phyloP scores from a whole-genome alignment of 1,139 yeast genomes.

The Suhomyces yuchorum region DNA sequence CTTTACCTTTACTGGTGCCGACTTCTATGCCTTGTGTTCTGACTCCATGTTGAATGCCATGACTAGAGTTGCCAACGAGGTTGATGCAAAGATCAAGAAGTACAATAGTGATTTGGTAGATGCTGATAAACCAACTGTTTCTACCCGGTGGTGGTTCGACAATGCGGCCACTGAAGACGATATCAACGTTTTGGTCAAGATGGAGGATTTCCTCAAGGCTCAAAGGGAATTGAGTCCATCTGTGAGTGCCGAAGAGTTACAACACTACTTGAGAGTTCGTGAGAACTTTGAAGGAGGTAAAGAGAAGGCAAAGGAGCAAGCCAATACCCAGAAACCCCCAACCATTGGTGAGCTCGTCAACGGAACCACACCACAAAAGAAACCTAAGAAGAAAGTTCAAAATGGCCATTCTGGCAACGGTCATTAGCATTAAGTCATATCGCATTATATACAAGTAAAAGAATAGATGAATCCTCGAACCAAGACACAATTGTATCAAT shows the following conservation, averaged over 20 bases:
- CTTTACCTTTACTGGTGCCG: slow-evolving; percentile 94
- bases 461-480: not conserved
- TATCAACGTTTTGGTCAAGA: slow-evolving; percentile 64
- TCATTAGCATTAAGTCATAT: not conserved
- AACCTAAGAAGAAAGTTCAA: not conserved
- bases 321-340: not conserved
- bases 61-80: slow-evolving; percentile 81
- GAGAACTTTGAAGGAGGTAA: slow-evolving; percentile 71
- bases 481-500: not conserved
- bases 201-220: slow-evolving; percentile 76
- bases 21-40: slow-evolving; percentile 91
- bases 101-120: slow-evolving; percentile 43
- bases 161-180: slow-evolving; percentile 72
- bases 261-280: slow-evolving; percentile 76
- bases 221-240: slow-evolving; percentile 74
- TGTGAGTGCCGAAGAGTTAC: slow-evolving; percentile 84
- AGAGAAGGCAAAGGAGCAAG: slow-evolving; percentile 26
- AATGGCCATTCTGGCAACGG: slow-evolving; percentile 4
- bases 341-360: slow-evolving; percentile 2
- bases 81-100: slow-evolving; percentile 62
- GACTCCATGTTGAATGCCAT: slow-evolving; percentile 95
- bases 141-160: slow-evolving; percentile 91
- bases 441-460: slow-evolving; percentile 3
- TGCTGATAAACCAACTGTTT: slow-evolving; percentile 44
- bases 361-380: slow-evolving; percentile 5